Percentiles rank a stretch among this genome's conserved stretches.
phyloP scores from a whole-genome alignment of 1,139 yeast species.

The Cylindricascospora bacillispora region DNA sequence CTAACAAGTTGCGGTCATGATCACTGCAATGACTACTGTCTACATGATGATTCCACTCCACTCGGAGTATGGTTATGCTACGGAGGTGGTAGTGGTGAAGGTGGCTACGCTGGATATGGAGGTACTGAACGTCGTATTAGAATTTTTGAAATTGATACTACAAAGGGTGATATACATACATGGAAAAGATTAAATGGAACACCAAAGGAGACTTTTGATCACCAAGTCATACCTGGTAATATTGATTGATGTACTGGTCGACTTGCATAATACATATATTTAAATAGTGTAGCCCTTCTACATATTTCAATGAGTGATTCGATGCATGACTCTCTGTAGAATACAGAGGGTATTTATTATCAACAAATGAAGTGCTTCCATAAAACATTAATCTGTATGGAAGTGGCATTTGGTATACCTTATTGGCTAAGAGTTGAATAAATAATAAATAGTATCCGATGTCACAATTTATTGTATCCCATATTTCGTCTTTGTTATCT shows the following conservation, averaged over 20 bases:
- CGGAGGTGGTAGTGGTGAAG: constrained; percentile 90
- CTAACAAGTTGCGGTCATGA: constrained; percentile 85
- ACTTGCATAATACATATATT: constrained; percentile 20
- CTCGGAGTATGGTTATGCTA: constrained; percentile 70
- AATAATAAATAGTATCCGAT: constrained; percentile 22
- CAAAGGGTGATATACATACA: constrained; percentile 39
- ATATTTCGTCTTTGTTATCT: background rate
- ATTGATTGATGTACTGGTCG: constrained; percentile 28
- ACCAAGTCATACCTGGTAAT: constrained; percentile 41
- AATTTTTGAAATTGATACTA: constrained; percentile 51
- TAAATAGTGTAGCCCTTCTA: constrained; percentile 14
- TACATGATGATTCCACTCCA: constrained; percentile 28
- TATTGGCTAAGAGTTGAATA: constrained; percentile 12
- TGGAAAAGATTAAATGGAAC: constrained; percentile 61
- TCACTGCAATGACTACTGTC: constrained; percentile 85
- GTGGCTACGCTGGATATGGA: constrained; percentile 88
- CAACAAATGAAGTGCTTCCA: constrained; percentile 21
- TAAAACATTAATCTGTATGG: constrained; percentile 17
- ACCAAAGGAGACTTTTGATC: constrained; percentile 41
- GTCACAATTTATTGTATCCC: constrained; percentile 8
- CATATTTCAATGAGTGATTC: constrained; percentile 9
- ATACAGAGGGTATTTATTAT: constrained; percentile 15
- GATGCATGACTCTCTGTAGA: constrained; percentile 10
- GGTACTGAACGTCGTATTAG: constrained; percentile 71
- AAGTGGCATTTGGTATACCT: constrained; percentile 13